phyloP scores from a whole-genome alignment of 371 early-diverging fungal genomes.

The Conidiobolus coronatus region DNA sequence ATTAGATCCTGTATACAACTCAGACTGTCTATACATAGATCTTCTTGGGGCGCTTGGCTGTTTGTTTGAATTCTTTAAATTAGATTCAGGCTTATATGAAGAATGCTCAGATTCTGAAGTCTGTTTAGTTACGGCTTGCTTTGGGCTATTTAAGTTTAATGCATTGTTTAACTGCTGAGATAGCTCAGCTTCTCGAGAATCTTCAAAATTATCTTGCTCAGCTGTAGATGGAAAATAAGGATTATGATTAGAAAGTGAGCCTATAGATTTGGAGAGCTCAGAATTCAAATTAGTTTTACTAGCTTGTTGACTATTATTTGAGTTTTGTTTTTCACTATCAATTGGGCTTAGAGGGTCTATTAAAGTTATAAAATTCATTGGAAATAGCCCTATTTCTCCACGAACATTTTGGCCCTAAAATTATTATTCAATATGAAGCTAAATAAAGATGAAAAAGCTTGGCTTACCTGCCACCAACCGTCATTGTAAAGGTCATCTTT shows the following conservation, averaged over 20 bases:
- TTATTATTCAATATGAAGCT: not conserved
- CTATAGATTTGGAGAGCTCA: not conserved
- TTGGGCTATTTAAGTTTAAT: no score
- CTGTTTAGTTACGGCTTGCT: no score
- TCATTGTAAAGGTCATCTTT: slow-evolving; percentile 55
- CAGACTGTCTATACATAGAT: slow-evolving; percentile 1
- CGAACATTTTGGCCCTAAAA: slow-evolving; percentile 26
- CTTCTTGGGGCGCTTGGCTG: slow-evolving; percentile 1
- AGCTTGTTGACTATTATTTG: not conserved
- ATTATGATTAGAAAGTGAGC: not conserved
- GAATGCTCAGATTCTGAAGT: no score
- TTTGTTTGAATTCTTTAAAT: no score
- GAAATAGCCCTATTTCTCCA: slow-evolving; percentile 39
- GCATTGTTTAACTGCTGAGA: no score
- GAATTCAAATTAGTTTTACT: not conserved
- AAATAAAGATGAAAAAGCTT: not conserved
- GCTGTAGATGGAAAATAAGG: not conserved
- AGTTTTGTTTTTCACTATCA: not conserved
- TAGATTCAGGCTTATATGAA: no score
- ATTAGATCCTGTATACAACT: not conserved
- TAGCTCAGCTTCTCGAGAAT: no score
- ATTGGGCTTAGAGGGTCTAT: slow-evolving; percentile 6
- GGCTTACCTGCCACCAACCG: slow-evolving; percentile 67
- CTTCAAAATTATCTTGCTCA: no score
- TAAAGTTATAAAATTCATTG: slow-evolving; percentile 28